A percentile compares a stretch with the other conserved stretches of the same genome.
Evolutionary conservation across 345 rosid species (phyloP).

Genomic region (Fremontodendron californicum): DNA sequence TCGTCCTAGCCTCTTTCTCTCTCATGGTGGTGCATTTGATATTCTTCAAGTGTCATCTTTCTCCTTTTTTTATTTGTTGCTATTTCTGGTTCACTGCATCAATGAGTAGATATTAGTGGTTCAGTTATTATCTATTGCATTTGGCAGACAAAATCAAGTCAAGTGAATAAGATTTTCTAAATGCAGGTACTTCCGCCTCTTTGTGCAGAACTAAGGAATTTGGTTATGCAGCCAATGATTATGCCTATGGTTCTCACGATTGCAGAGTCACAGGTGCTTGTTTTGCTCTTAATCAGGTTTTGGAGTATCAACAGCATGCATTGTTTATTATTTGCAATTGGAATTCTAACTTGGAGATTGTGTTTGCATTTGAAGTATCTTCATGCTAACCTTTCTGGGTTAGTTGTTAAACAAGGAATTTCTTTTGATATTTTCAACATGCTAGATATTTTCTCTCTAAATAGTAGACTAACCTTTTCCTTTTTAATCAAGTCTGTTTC

Average conservation of each 20-base stretch:
- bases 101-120: neutral
- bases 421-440: neutral
- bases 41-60: neutral
- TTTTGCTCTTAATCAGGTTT: constrained; percentile 15
- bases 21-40: neutral
- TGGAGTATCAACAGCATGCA: neutral
- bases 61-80: neutral
- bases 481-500: neutral
- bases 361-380: neutral
- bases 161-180: constrained; percentile 11
- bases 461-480: neutral
- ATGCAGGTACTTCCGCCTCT: constrained; percentile 95
- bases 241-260: constrained; percentile 95
- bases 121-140: neutral
- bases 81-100: neutral
- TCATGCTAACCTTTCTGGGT: neutral
- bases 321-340: constrained; percentile 5
- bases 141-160: neutral
- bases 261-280: constrained; percentile 87
- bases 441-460: neutral
- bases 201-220: constrained; percentile 95
- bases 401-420: neutral
- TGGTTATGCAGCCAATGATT: constrained; percentile 95
- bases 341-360: neutral
- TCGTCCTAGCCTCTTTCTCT: neutral